Conservation (phyloP, 768 basidiomycete species). For the Hortiboletus flavorubellus region DNA sequence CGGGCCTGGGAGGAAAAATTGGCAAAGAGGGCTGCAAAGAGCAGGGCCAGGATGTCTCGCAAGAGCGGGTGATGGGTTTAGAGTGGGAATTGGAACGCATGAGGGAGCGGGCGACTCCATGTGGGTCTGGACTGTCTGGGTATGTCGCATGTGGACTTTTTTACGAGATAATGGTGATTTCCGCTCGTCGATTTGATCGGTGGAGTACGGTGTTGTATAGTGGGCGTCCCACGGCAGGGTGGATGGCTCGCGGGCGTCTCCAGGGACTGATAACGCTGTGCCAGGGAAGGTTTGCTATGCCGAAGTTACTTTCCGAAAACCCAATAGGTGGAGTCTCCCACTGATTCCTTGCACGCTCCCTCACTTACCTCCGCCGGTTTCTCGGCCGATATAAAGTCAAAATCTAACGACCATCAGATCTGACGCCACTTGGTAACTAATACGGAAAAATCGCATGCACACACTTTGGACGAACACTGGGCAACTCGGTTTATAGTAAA, state of each 20-base stretch:
- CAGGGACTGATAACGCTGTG: not conserved
- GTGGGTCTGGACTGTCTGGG: slow-evolving; percentile 1
- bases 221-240: not conserved
- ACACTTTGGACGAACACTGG: not conserved
- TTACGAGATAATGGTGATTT: slow-evolving; percentile 1
- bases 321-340: not conserved
- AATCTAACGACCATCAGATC: not conserved
- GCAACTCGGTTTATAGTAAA: too few species aligned
- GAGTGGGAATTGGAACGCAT: not conserved
- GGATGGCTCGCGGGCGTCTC: too few species aligned
- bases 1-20: slow-evolving; percentile 39
- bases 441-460: not conserved
- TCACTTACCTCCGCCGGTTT: not conserved
- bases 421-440: not conserved
- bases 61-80: slow-evolving; percentile 14
- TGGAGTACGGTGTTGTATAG: not conserved
- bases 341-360: not conserved
- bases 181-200: not conserved
- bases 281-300: not conserved
- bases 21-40: slow-evolving; percentile 36
- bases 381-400: not conserved
- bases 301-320: not conserved
- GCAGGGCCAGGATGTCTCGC: slow-evolving; percentile 27
- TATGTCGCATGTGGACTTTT: slow-evolving; percentile 7
- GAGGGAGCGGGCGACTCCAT: not conserved